Percentiles rank a stretch among this genome's conserved stretches.
phyloP scores from a whole-genome alignment of 2,329 filamentous ascomycete species.

The Aspergillus brasiliensis region DNA sequence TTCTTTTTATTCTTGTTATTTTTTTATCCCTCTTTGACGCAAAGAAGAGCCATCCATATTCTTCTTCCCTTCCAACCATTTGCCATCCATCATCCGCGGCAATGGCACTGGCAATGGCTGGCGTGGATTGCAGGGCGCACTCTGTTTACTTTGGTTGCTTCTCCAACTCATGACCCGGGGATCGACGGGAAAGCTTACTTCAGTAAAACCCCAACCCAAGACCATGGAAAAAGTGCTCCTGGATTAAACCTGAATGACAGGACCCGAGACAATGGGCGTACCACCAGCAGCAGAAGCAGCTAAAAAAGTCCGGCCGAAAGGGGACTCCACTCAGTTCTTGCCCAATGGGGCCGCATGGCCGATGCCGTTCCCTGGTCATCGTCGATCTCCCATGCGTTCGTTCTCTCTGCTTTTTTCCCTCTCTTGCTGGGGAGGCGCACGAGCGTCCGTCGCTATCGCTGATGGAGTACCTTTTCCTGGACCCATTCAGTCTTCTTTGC shows the following conservation, averaged over 20 bases:
- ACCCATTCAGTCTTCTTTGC: neutral
- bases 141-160: neutral
- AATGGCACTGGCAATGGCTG: neutral
- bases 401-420: constrained; percentile 9
- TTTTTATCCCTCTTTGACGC: neutral
- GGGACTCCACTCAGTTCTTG: constrained; percentile 3
- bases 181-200: constrained; percentile 23
- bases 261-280: constrained; percentile 29
- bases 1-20: too few species aligned
- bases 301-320: constrained; percentile 16
- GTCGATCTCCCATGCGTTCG: constrained; percentile 20
- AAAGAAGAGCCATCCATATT: neutral
- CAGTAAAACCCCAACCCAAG: constrained; percentile 8
- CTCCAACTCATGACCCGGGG: constrained; percentile 6
- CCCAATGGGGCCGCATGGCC: constrained; percentile 3
- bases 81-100: neutral
- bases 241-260: constrained; percentile 21
- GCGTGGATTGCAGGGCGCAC: too few species aligned
- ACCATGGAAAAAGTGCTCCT: constrained; percentile 10
- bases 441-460: constrained; percentile 14
- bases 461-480: neutral
- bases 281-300: constrained; percentile 18
- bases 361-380: constrained; percentile 21
- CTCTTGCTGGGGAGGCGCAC: constrained; percentile 12
- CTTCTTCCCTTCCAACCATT: neutral